Evolutionary conservation across 345 rosid genomes (phyloP), one percentile per base, ranked within the genome.

Genomic region (Eucalyptus coolabah): DNA sequence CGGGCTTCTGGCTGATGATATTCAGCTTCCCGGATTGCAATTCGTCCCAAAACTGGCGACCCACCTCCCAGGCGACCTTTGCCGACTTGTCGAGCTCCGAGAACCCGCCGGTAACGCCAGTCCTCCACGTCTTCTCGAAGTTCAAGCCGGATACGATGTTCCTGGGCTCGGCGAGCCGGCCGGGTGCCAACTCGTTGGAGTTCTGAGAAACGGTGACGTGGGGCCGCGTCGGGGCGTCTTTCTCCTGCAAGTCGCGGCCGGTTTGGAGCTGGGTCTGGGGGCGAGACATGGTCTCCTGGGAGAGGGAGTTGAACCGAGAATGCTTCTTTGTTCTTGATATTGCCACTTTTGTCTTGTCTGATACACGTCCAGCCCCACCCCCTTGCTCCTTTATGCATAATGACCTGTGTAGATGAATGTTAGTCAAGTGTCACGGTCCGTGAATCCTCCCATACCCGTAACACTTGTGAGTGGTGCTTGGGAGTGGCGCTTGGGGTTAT

Each of bases 51-150:
- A 94, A 89, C 95, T 94, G 95, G 44, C 93, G 90, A 26, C 99
- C 99, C 72, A 93, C 92, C 89, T 94, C 93, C 97, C 96, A 96
- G 60, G 99, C 98, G 86, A 92, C 92, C 72, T 91, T 94, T 2
- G 98, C 99, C 14, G 94, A 92, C 89, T 92, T 96, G 88, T 94
- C 98, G 59, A 97, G 95, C 97, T 96, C 97, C 72, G 96, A 92
- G 53, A 94, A 95, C 87, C 95, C 95, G 63, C 95, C 97, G 90
- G 86, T 89, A 65, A 95, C 93, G 67, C 93, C 95, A 63, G 96
- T 95, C 50, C 93, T 93, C 53, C 89, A 90, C 4, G 95, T 91
- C 90, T 65, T 86, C 53, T 92, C 96, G 81, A 97, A 96, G 88
- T 87, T 88, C 89, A 97, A 89, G 69, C 91, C 91, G 4, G 99